Evolutionary conservation across 2,329 filamentous ascomycete species (phyloP), one percentile per base, ranked within the genome.

Genomic region (Microascus cirrosus): DNA sequence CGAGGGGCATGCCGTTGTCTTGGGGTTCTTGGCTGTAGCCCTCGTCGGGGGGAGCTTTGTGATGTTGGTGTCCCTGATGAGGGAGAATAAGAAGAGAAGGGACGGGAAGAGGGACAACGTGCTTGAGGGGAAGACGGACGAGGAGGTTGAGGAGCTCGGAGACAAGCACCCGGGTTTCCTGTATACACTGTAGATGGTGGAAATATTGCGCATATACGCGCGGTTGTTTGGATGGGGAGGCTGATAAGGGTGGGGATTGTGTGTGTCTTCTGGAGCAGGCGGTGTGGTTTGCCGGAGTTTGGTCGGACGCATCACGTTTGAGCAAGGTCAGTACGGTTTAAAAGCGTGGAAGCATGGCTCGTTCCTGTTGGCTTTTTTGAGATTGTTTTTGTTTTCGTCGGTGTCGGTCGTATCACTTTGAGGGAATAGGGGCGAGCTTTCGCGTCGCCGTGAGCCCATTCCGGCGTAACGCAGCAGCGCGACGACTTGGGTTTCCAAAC

Each of bases 11-110:
- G 78, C 77, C 1, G 75, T 81, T 0, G 80, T 89, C 0, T 66
- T 90, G 42, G 83, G 72, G 0, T 90, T 89, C 67, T 73, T 89
- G 64, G 71, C 79, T 0, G 54, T 86, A 1, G 88, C 84, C 63
- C 69, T 88, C 18, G 70, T 88, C 0, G 80, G 81, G 0, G 86
- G 86, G 0, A 86, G 82, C 22, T 63, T 87, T 1, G 65, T 83
- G n/a, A 81, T 87, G 67, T 77, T 85, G 61, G 54, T 82, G 1
- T 62, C 84, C 25, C 71, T 90, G 20, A 70, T 73, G 12, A 67
- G 71, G 18, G 83, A 87, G 71, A 90, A 90, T 63, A 71, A 67
- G 48, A 81, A 80, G 68, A 76, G 86, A 28, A 68, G 66, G 2
- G 70, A 67, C 1, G 85, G 85, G 0, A 74, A 80, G 58, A 69